Evolutionary conservation across 1,284 basidiomycete genomes (phyloP).

Genomic region (Exobasidium rhododendri): DNA sequence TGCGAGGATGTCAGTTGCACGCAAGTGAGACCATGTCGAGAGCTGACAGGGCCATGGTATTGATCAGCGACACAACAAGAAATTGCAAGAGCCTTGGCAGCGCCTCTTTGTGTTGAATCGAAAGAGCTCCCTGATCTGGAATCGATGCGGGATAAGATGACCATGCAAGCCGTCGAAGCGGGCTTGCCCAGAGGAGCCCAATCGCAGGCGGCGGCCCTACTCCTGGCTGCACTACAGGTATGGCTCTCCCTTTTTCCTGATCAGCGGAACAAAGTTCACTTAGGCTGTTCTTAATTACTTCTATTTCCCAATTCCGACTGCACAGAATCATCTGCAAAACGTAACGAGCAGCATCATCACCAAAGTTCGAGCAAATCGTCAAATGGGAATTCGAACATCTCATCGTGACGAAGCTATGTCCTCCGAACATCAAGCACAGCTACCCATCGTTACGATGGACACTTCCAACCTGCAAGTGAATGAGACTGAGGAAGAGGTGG

Average conservation of each 20-base stretch:
- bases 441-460: too few relatives aligned
- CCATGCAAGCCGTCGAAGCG: constrained; percentile 53
- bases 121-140: constrained; percentile 56
- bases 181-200: constrained; percentile 54
- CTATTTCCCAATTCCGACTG: neutral
- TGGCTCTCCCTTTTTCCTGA: neutral
- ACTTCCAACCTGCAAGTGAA: constrained; percentile 22
- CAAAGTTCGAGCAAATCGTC: constrained; percentile 43
- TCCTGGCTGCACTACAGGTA: constrained; percentile 52
- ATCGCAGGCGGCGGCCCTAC: constrained; percentile 51
- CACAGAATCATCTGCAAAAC: constrained; percentile 44
- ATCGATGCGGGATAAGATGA: constrained; percentile 56
- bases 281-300: neutral
- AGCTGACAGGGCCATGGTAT: constrained; percentile 9
- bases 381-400: constrained; percentile 32
- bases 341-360: constrained; percentile 43
- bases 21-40: neutral
- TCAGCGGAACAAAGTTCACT: neutral
- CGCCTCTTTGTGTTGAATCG: constrained; percentile 54
- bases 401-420: constrained; percentile 19
- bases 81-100: constrained; percentile 32
- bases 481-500: constrained; percentile 19
- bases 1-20: constrained; percentile 10
- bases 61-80: constrained; percentile 42
- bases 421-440: too few relatives aligned